phyloP scores from a whole-genome alignment of 2,329 filamentous ascomycete genomes.

The Aspergillus ochraceus region DNA sequence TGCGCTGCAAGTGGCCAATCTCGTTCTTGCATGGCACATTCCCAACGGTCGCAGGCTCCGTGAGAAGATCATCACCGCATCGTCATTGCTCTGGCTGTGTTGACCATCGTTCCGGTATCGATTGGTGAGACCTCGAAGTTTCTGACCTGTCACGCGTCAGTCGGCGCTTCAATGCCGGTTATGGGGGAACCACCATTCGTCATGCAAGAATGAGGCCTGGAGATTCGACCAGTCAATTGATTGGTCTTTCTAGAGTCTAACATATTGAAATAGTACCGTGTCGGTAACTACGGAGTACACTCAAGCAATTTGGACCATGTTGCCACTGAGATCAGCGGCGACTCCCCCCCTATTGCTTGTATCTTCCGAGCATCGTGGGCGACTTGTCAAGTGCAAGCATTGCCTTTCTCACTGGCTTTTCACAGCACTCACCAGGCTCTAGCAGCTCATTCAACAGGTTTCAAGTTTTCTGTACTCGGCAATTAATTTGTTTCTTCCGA shows the following conservation, averaged over 20 bases:
- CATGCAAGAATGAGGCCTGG: conserved; percentile 11
- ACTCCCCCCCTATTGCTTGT: conserved; percentile 2
- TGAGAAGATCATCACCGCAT: neutral
- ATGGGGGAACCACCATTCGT: conserved; percentile 6
- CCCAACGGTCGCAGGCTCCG: conserved; percentile 7
- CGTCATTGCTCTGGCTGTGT: neutral
- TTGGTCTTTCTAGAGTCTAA: neutral
- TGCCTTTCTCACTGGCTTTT: neutral
- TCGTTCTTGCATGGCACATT: conserved; percentile 1
- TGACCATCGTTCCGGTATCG: conserved; percentile 1
- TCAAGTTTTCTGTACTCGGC: too few species aligned
- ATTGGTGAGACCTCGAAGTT: conserved; percentile 4
- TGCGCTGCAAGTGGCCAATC: neutral
- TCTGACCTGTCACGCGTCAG: conserved; percentile 37
- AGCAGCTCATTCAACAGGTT: too few species aligned
- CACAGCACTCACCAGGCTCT: neutral
- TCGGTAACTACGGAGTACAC: neutral
- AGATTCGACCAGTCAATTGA: conserved; percentile 15
- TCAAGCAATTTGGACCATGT: neutral
- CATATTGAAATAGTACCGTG: neutral
- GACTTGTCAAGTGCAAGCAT: neutral
- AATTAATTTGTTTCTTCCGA: neutral
- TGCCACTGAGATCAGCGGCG: conserved; percentile 5
- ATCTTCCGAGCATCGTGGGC: conserved; percentile 15
- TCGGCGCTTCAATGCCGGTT: conserved; percentile 9